These are phyloP conservation scores for Kazachstania psychrophila DNA, from an alignment of 805 yeast species.

Conservation along the genomic window DNA sequence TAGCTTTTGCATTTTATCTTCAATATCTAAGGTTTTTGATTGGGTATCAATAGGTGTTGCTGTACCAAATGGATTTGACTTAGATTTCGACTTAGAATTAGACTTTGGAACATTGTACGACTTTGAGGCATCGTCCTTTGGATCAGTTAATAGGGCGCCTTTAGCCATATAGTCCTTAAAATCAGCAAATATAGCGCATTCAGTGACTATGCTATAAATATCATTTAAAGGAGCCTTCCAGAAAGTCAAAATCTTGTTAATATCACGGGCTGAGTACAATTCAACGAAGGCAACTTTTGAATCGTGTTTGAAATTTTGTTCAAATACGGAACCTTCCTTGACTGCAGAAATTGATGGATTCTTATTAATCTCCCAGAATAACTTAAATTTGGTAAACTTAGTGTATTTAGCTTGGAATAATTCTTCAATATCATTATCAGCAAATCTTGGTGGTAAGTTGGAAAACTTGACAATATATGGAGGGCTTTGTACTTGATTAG, in stretches of 20 bases:
- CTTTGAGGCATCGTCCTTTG: constrained; percentile 19
- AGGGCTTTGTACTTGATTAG: constrained; percentile 29
- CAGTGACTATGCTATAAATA: constrained; percentile 29
- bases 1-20: constrained; percentile 35
- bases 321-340: constrained; percentile 40
- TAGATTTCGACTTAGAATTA: constrained; percentile 51
- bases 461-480: constrained; percentile 60
- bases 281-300: constrained; percentile 35
- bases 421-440: constrained; percentile 43
- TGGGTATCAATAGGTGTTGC: constrained; percentile 81
- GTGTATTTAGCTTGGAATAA: constrained; percentile 56
- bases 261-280: constrained; percentile 36
- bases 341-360: constrained; percentile 61
- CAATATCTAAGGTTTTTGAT: constrained; percentile 55
- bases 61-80: constrained; percentile 66
- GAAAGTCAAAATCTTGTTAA: constrained; percentile 27
- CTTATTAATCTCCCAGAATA: constrained; percentile 49
- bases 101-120: constrained; percentile 24
- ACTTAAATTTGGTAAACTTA: constrained; percentile 47
- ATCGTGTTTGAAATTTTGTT: constrained; percentile 52
- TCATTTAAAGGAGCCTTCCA: constrained; percentile 30
- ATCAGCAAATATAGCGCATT: constrained; percentile 33
- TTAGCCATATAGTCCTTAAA: constrained; percentile 30
- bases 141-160: constrained; percentile 20
- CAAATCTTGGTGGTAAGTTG: constrained; percentile 48